Conservation (phyloP, 1,284 basidiomycete genomes). For the Trichosporon coremiiforme region DNA sequence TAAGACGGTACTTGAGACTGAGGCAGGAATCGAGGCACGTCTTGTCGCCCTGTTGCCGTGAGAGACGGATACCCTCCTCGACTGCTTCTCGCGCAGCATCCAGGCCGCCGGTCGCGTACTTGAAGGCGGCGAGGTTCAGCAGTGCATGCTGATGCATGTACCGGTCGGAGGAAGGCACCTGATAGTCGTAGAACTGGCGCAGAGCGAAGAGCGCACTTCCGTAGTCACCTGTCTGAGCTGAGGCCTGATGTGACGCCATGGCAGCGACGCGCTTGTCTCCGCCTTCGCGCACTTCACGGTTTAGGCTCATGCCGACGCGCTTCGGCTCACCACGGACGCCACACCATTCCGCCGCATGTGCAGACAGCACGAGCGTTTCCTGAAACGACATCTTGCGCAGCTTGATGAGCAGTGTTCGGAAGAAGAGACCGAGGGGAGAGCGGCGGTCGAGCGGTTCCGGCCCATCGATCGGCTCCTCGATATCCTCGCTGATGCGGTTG, state of each 20-base stretch:
- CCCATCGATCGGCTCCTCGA: slow-evolving; percentile 34
- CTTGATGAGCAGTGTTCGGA: slow-evolving; percentile 41
- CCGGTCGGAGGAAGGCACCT: slow-evolving; percentile 42
- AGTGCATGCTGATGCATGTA: slow-evolving; percentile 53
- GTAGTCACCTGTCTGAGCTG: slow-evolving; percentile 47
- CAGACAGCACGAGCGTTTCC: slow-evolving; percentile 42
- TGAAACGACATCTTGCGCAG: slow-evolving; percentile 50
- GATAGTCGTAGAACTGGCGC: slow-evolving; percentile 54
- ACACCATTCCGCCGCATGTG: slow-evolving; percentile 47
- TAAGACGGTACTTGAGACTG: slow-evolving; percentile 39
- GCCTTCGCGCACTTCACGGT: slow-evolving; percentile 6
- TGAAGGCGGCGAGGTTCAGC: slow-evolving; percentile 53
- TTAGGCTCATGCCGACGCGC: slow-evolving; percentile 1
- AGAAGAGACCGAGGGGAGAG: slow-evolving; percentile 49
- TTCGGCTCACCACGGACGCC: slow-evolving; percentile 24
- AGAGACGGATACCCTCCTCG: slow-evolving; percentile 52
- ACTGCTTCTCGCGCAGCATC: slow-evolving; percentile 46
- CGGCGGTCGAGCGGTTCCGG: slow-evolving; percentile 37
- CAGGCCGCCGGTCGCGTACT: slow-evolving; percentile 50
- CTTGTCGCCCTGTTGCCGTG: slow-evolving; percentile 49
- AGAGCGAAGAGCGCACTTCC: slow-evolving; percentile 44
- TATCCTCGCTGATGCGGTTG: slow-evolving; percentile 41
- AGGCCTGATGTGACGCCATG: slow-evolving; percentile 38
- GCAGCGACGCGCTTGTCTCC: slow-evolving; percentile 15
- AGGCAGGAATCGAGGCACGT: slow-evolving; percentile 51